A percentile compares a stretch with the other conserved stretches of the same genome.
phyloP scores from a whole-genome alignment of 768 basidiomycete species.

The Rhizopogon vulgaris region DNA sequence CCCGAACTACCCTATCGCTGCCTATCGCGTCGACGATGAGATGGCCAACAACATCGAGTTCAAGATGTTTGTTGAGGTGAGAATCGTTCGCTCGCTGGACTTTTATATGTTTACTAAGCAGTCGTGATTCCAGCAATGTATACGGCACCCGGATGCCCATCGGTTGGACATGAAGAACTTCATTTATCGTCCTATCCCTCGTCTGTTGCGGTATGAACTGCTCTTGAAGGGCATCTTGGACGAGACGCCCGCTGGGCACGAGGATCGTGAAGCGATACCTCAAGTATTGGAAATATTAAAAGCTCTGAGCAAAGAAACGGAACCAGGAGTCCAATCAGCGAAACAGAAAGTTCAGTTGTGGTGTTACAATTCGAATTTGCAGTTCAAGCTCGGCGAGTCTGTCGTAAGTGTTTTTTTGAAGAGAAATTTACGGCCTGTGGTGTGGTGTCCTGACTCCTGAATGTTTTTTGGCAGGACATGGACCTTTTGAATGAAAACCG shows the following conservation, averaged over 20 bases:
- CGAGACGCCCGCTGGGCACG: constrained; percentile 64
- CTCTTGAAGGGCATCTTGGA: constrained; percentile 77
- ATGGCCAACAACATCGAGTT: constrained; percentile 77
- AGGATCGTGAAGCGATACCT: constrained; percentile 79
- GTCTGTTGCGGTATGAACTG: constrained; percentile 83
- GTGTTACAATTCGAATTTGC: constrained; percentile 73
- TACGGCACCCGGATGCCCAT: constrained; percentile 69
- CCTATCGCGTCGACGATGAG: constrained; percentile 83
- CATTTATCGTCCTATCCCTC: constrained; percentile 86
- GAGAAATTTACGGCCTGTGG: no score
- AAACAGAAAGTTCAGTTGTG: constrained; percentile 89
- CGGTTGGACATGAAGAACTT: constrained; percentile 90
- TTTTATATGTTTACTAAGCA: constrained; percentile 2
- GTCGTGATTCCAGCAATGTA: constrained; percentile 30
- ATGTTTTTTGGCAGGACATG: constrained; percentile 53
- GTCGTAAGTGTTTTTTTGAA: constrained; percentile 35
- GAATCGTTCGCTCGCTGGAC: constrained; percentile 10
- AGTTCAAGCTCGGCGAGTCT: constrained; percentile 73
- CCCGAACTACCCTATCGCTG: constrained; percentile 89
- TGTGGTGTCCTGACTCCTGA: background rate
- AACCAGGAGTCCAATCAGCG: constrained; percentile 80
- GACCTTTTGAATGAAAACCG: constrained; percentile 81
- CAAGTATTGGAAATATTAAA: constrained; percentile 86
- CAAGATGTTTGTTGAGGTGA: constrained; percentile 74
- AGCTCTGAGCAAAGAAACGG: constrained; percentile 77